Conservation (phyloP, 23 red algal genomes). For the Gracilaria vermiculophylla region DNA sequence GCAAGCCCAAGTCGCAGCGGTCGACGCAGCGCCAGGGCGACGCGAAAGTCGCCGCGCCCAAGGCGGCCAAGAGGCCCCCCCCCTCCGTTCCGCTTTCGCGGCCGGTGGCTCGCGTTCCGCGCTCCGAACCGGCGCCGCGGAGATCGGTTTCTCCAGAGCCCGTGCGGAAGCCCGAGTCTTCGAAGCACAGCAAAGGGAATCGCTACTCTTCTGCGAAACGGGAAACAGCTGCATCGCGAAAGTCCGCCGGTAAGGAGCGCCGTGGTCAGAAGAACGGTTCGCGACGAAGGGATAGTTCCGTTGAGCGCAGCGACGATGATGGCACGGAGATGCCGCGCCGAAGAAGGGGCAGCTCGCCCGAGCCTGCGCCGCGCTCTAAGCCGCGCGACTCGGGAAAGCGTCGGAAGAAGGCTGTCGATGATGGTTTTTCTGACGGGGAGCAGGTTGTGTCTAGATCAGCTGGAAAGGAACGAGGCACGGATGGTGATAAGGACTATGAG, state of each 20-base stretch:
- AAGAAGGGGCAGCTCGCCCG: not conserved
- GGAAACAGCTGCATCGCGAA: no score
- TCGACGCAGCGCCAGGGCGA: not conserved
- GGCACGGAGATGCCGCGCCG: not conserved
- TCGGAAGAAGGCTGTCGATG: not conserved
- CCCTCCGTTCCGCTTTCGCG: not conserved
- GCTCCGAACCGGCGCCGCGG: not conserved
- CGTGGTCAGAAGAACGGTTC: not conserved
- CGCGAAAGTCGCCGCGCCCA: not conserved
- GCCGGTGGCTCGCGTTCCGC: not conserved
- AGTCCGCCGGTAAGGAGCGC: not conserved
- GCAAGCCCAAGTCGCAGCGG: not conserved
- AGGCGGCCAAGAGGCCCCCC: constrained; percentile 1
- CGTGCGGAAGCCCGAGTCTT: not conserved
- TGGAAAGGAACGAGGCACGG: not conserved
- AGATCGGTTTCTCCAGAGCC: not conserved
- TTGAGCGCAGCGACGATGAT: not conserved
- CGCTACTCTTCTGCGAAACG: not conserved
- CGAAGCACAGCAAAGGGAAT: not conserved
- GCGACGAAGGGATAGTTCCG: not conserved
- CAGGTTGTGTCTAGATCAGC: not conserved
- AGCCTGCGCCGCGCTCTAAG: not conserved
- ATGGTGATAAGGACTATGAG: not conserved
- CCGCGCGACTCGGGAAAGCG: not conserved
- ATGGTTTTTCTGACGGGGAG: not conserved